These are phyloP conservation scores for Colletotrichum coccodes DNA, from an alignment of 2,329 filamentous ascomycete genomes.

Conservation along the genomic window DNA sequence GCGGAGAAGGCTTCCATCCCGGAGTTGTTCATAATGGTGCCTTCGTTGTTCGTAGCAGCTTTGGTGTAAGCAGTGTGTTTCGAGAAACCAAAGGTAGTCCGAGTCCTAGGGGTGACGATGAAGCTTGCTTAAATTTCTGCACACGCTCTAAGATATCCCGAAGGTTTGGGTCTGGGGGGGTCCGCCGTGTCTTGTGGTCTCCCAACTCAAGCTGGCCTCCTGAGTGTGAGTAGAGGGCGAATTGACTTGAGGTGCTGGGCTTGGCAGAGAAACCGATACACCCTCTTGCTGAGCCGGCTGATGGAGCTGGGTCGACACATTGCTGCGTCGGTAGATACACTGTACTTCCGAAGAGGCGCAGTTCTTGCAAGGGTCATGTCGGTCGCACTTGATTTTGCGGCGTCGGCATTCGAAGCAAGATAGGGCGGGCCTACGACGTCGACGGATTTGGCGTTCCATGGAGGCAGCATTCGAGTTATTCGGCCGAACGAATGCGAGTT, in stretches of 20 bases:
- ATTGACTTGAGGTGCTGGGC: neutral
- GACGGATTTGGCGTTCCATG: conserved; percentile 33
- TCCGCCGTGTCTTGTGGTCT: too few relatives aligned
- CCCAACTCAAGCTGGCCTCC: neutral
- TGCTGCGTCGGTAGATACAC: conserved; percentile 42
- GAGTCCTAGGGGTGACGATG: neutral
- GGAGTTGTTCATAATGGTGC: neutral
- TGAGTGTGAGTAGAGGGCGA: neutral
- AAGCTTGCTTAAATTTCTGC: neutral
- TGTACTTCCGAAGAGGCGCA: conserved; percentile 44
- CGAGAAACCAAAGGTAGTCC: neutral
- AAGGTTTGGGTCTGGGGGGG: neutral
- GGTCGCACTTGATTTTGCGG: conserved; percentile 57
- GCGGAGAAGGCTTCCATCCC: neutral
- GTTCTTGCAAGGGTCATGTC: conserved; percentile 50
- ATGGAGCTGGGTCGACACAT: neutral
- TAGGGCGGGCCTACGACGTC: conserved; percentile 46
- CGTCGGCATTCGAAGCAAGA: conserved; percentile 55
- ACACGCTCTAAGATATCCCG: neutral
- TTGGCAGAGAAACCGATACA: neutral
- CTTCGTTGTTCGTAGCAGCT: neutral
- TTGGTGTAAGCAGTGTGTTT: neutral
- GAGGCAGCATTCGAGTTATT: too few relatives aligned
- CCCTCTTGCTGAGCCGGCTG: too few relatives aligned
- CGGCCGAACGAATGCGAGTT: too few relatives aligned